phyloP scores from a whole-genome alignment of 306 rosid genomes.

The Herpetospermum pedunculosum region DNA sequence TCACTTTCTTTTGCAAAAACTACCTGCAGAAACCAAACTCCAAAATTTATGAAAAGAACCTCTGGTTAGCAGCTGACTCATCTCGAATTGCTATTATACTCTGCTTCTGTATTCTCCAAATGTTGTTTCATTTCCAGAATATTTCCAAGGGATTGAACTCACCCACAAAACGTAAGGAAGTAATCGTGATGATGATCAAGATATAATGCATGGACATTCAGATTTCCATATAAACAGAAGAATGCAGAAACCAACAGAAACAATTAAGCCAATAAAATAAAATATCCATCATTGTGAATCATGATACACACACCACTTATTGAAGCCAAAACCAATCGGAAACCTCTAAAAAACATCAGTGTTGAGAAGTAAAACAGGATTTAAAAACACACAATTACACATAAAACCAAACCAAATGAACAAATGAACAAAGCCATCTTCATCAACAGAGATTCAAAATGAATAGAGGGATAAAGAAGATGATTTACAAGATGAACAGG shows the following conservation, averaged over 20 bases:
- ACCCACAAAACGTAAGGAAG: not conserved
- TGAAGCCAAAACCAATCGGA: not conserved
- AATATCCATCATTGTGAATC: not conserved
- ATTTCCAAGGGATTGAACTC: not conserved
- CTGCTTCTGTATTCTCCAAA: not conserved
- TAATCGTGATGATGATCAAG: not conserved
- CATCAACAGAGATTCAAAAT: not conserved
- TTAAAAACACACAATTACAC: not conserved
- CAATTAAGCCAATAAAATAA: not conserved
- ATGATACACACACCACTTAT: not conserved
- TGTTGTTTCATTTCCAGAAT: not conserved
- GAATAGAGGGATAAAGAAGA: not conserved
- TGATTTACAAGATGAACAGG: constrained; percentile 17
- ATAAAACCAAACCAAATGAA: not conserved
- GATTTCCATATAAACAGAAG: not conserved
- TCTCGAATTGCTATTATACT: not conserved
- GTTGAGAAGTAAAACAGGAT: not conserved
- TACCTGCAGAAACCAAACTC: not conserved
- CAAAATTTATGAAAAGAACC: not conserved
- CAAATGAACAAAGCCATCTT: not conserved
- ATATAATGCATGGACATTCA: not conserved
- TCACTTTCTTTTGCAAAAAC: not conserved
- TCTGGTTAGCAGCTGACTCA: not conserved
- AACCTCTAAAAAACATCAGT: not conserved
- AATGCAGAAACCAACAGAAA: constrained; percentile 3